phyloP scores from a whole-genome alignment of 139 green algal species.

The Pleodorina starrii region DNA sequence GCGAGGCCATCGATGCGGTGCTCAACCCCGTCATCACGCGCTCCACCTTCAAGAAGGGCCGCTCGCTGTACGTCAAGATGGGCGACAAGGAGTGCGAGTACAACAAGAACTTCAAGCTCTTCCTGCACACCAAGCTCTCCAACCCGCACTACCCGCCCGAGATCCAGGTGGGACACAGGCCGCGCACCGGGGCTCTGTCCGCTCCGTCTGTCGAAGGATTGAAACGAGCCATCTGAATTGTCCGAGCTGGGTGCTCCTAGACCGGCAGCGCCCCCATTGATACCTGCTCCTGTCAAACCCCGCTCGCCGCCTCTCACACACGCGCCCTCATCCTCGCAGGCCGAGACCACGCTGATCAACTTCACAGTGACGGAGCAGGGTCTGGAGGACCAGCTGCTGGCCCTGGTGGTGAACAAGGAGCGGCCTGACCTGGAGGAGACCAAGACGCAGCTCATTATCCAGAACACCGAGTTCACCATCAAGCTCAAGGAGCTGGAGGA shows the following conservation, averaged over 20 bases:
- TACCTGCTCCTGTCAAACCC: too few relatives aligned
- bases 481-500: slow-evolving; percentile 91
- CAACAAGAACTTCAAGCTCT: slow-evolving; percentile 90
- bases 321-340: too few relatives aligned
- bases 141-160: slow-evolving; percentile 92
- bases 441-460: slow-evolving; percentile 91
- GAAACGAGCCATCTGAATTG: too few relatives aligned
- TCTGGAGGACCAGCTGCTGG: slow-evolving; percentile 91
- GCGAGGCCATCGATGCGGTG: slow-evolving; percentile 88
- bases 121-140: slow-evolving; percentile 93
- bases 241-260: too few relatives aligned
- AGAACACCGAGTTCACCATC: slow-evolving; percentile 95
- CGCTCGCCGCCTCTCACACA: too few relatives aligned
- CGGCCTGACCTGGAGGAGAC: slow-evolving; percentile 90
- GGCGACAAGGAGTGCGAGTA: slow-evolving; percentile 91
- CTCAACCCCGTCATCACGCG: slow-evolving; percentile 89
- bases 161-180: slow-evolving; percentile 80
- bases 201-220: not conserved
- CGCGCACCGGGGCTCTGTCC: not conserved
- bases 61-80: slow-evolving; percentile 86
- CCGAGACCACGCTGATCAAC: slow-evolving; percentile 91
- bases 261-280: too few relatives aligned
- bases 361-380: slow-evolving; percentile 89
- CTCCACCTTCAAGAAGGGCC: slow-evolving; percentile 91
- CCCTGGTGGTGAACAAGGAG: slow-evolving; percentile 92